phyloP scores from a whole-genome alignment of 2,329 filamentous ascomycete species.

The Chaetothyriales sp. region DNA sequence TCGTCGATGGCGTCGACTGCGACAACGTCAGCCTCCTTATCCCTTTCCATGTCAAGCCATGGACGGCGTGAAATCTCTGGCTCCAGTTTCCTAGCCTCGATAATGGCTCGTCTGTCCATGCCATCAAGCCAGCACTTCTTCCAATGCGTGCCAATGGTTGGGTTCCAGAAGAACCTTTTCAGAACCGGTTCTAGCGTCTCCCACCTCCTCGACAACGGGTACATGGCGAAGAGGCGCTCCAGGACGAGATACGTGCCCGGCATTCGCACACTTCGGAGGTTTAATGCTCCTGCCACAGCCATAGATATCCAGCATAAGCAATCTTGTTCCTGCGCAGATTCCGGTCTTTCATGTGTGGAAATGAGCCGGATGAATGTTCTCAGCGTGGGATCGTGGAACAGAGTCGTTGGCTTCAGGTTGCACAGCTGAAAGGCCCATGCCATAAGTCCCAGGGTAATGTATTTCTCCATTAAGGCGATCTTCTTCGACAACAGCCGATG shows the following conservation, averaged over 20 bases:
- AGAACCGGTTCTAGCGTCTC: slow-evolving; percentile 7
- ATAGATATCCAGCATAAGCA: slow-evolving; percentile 11
- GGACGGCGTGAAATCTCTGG: background rate
- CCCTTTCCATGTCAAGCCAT: background rate
- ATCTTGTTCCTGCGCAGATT: slow-evolving; percentile 5
- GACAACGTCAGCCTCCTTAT: background rate
- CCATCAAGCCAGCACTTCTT: slow-evolving; percentile 7
- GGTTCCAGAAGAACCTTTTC: slow-evolving; percentile 10
- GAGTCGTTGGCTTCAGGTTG: slow-evolving; percentile 6
- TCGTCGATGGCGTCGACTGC: background rate
- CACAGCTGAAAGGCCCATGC: slow-evolving; percentile 12
- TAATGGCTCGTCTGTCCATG: slow-evolving; percentile 6
- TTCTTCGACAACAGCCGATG: slow-evolving; percentile 12
- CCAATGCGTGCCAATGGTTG: slow-evolving; percentile 9
- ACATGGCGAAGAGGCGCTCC: slow-evolving; percentile 8
- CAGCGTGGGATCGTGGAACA: slow-evolving; percentile 16
- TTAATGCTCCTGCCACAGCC: slow-evolving; percentile 9
- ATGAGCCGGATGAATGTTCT: slow-evolving; percentile 10
- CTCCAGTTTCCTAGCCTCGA: background rate
- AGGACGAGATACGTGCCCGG: slow-evolving; percentile 10
- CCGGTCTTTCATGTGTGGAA: slow-evolving; percentile 6
- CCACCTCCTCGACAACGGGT: slow-evolving; percentile 9
- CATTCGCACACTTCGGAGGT: slow-evolving; percentile 8
- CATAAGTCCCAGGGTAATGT: slow-evolving; percentile 10
- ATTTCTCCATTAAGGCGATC: slow-evolving; percentile 6